These are phyloP conservation scores for Diaporthe citrichinensis DNA, from an alignment of 2,329 filamentous ascomycete species.

Conservation along the genomic window DNA sequence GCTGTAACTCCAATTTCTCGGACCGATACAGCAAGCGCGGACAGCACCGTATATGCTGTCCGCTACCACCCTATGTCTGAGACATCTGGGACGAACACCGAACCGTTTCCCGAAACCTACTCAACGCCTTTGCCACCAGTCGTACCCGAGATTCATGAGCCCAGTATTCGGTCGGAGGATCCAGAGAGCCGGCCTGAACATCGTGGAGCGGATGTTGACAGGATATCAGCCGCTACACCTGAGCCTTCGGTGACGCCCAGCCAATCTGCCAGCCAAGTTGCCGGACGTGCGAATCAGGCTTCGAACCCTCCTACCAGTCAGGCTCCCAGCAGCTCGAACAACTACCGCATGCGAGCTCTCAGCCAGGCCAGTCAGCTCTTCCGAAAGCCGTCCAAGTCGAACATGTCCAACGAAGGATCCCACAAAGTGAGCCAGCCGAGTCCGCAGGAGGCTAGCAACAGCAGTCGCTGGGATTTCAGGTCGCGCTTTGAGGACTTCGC, in stretches of 20 bases:
- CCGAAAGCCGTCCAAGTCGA: conserved; percentile 41
- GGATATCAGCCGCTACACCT: conserved; percentile 34
- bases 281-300: conserved; percentile 20
- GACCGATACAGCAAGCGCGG: conserved; percentile 74
- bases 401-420: conserved; percentile 32
- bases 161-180: conserved; percentile 1
- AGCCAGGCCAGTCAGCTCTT: conserved; percentile 50
- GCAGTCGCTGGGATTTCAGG: conserved; percentile 68
- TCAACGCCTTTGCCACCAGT: conserved; percentile 43
- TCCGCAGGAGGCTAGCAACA: conserved; percentile 44
- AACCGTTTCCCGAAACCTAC: conserved; percentile 43
- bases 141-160: conserved; percentile 53
- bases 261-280: conserved; percentile 43
- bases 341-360: conserved; percentile 50
- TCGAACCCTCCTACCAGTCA: conserved; percentile 25
- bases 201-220: conserved; percentile 35
- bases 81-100: conserved; percentile 62
- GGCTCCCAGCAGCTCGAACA: conserved; percentile 39
- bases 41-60: conserved; percentile 75
- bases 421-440: conserved; percentile 30
- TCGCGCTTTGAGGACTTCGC: conserved; percentile 73
- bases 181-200: conserved; percentile 34
- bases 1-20: conserved; percentile 71
- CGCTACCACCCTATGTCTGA: conserved; percentile 72
- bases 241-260: conserved; percentile 42